These are phyloP conservation scores for Quillaja saponaria DNA, from an alignment of 306 rosid species.

Conservation along the genomic window DNA sequence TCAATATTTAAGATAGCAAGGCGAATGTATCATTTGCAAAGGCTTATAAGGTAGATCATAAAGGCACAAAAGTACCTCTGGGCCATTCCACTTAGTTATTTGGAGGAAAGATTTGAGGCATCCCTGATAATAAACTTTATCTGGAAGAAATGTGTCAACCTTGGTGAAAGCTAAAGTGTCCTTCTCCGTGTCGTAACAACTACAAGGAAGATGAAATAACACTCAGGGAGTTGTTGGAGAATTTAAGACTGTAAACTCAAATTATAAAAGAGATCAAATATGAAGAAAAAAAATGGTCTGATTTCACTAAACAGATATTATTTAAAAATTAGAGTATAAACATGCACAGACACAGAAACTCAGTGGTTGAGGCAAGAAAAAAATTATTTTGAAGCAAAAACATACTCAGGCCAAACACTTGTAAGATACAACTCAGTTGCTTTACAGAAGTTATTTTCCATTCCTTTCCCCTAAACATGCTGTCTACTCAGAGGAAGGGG, in stretches of 20 bases:
- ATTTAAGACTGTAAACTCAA: conserved; percentile 20
- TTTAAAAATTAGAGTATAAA: background rate
- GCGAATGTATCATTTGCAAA: conserved; percentile 10
- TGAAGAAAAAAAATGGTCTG: conserved; percentile 23
- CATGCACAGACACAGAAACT: background rate
- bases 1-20: conserved; percentile 22
- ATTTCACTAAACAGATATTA: background rate
- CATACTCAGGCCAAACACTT: conserved; percentile 1
- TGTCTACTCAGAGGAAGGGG: conserved; percentile 2
- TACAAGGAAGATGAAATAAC: conserved; percentile 41
- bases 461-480: conserved; percentile 19
- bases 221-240: conserved; percentile 30
- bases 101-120: conserved; percentile 92
- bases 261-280: background rate
- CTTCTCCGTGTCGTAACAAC: conserved; percentile 76
- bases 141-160: conserved; percentile 79
- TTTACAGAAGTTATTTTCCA: conserved; percentile 1
- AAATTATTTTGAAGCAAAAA: conserved; percentile 17
- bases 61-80: conserved; percentile 63
- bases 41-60: conserved; percentile 5
- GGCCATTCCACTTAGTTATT: conserved; percentile 93
- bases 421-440: background rate
- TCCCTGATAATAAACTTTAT: conserved; percentile 82
- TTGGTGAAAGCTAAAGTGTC: conserved; percentile 84
- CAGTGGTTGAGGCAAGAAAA: background rate